Evolutionary conservation across 176 grass and related monocot genomes (phyloP).

Genomic region (Cymbopogon citratus): DNA sequence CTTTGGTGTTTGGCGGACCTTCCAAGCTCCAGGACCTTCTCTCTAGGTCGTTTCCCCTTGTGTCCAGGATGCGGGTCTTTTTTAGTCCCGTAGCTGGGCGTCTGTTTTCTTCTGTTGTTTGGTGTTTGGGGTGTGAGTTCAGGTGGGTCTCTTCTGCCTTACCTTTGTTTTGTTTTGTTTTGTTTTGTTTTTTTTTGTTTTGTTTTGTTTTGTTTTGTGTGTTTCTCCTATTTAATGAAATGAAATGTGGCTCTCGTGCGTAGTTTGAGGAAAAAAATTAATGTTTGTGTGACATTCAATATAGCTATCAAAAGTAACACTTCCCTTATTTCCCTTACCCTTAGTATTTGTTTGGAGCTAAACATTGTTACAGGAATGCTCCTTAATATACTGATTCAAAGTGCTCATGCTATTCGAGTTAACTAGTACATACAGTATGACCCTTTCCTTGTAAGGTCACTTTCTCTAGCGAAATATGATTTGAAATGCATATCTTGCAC

Average conservation of each 20-base stretch:
- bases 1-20: not conserved
- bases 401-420: not conserved
- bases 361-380: constrained; percentile 3
- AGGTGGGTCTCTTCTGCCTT: not conserved
- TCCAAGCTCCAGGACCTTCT: not conserved
- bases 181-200: not conserved
- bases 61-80: not conserved
- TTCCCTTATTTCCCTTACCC: not conserved
- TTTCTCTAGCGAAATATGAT: not conserved
- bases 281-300: not conserved
- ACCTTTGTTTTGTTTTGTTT: not conserved
- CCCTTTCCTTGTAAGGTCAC: not conserved
- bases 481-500: not conserved
- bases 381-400: not conserved
- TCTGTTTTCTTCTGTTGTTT: not conserved
- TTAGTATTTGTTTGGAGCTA: constrained; percentile 10
- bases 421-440: not conserved
- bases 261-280: not conserved
- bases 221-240: not conserved
- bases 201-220: not conserved
- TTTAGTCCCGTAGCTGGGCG: not conserved
- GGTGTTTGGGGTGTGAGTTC: not conserved
- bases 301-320: not conserved
- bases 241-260: not conserved
- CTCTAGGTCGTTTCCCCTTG: not conserved